Conservation (phyloP, 176 grass and related monocot genomes). For the Eleusine indica region DNA sequence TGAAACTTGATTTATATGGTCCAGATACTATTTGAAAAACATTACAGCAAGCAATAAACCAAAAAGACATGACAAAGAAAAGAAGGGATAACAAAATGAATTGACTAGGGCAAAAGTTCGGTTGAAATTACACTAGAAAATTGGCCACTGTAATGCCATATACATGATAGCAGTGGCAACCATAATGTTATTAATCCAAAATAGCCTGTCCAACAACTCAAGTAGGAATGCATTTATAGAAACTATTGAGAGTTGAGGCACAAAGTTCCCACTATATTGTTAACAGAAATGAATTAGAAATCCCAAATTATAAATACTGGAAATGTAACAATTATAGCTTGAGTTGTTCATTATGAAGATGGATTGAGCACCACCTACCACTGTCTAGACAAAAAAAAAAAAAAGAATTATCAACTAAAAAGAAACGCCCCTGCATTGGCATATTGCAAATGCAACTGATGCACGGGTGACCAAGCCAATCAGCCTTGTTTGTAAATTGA, state of each 20-base stretch:
- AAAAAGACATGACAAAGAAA: background rate
- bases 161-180: background rate
- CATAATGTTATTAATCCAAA: background rate
- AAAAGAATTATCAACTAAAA: background rate
- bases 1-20: background rate
- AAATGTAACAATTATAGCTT: slow-evolving; percentile 1
- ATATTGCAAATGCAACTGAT: too few relatives aligned
- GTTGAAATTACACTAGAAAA: background rate
- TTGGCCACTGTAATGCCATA: background rate
- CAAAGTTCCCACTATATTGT: background rate
- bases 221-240: background rate
- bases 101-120: background rate
- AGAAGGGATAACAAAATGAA: background rate
- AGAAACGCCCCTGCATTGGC: too few relatives aligned
- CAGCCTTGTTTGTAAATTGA: background rate
- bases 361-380: background rate
- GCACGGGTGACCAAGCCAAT: background rate
- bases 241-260: background rate
- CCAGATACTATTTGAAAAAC: too few relatives aligned
- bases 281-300: background rate
- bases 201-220: background rate
- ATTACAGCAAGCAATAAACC: background rate
- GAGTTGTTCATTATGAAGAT: background rate
- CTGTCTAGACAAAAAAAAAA: background rate
- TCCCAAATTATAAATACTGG: background rate